Evolutionary conservation across 495 filamentous ascomycete species (phyloP).

Genomic region (Penicillium riverlandense): DNA sequence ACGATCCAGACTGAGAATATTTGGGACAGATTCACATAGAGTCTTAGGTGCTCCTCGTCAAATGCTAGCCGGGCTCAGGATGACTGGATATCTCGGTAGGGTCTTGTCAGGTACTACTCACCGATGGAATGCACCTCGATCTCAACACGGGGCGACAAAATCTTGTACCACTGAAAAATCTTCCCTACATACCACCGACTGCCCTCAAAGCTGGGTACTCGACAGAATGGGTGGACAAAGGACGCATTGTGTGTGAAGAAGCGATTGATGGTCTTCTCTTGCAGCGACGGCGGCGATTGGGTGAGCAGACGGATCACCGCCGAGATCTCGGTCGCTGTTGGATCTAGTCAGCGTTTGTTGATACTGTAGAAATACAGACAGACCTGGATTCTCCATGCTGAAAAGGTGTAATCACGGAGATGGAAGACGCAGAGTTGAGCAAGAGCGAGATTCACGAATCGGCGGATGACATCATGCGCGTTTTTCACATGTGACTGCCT

Average conservation of each 20-base stretch:
- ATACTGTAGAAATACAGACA: neutral
- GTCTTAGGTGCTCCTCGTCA: conserved; percentile 52
- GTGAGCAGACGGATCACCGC: conserved; percentile 59
- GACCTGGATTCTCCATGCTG: conserved; percentile 31
- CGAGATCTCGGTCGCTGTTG: conserved; percentile 46
- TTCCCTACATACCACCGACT: conserved; percentile 54
- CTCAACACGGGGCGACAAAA: conserved; percentile 67
- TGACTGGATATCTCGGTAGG: neutral
- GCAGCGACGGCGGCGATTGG: conserved; percentile 54
- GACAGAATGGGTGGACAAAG: conserved; percentile 78
- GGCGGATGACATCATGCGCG: conserved; percentile 11
- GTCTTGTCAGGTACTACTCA: conserved; percentile 20
- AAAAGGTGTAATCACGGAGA: neutral
- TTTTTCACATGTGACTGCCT: conserved; percentile 2
- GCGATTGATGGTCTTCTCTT: conserved; percentile 52
- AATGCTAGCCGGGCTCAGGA: conserved; percentile 43
- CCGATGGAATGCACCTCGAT: conserved; percentile 63
- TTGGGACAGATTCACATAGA: conserved; percentile 67
- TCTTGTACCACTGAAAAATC: conserved; percentile 83
- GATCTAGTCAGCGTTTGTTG: neutral
- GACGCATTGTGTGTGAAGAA: conserved; percentile 64
- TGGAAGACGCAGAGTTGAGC: neutral
- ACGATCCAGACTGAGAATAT: conserved; percentile 70
- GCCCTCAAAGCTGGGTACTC: conserved; percentile 51
- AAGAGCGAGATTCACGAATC: neutral